Conservation (phyloP, 345 rosid species). For the Adansonia digitata region DNA sequence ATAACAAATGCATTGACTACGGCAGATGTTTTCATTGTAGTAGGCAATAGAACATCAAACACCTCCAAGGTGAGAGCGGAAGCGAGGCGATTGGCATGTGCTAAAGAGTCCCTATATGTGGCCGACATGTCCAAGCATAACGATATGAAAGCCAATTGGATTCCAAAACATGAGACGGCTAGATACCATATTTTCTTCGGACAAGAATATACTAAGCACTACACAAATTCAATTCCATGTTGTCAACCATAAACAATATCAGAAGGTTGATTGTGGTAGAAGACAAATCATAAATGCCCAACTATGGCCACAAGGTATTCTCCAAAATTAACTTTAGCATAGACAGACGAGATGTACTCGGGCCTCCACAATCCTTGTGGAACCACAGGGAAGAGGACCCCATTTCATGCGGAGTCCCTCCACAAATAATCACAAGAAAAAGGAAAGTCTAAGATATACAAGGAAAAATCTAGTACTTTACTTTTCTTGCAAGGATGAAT, state of each 20-base stretch:
- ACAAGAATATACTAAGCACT: conserved; percentile 25
- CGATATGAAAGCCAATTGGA: not conserved
- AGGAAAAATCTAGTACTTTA: conserved; percentile 19
- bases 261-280: conserved; percentile 8
- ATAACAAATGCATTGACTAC: no score
- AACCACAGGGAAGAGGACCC: conserved; percentile 14
- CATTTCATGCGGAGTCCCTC: conserved; percentile 15
- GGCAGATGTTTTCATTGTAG: no score
- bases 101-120: no score
- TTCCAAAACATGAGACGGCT: not conserved
- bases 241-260: conserved; percentile 21
- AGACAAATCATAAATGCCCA: not conserved
- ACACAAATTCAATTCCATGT: conserved; percentile 17
- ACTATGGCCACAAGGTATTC: conserved; percentile 20
- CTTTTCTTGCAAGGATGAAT: conserved; percentile 18
- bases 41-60: no score
- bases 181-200: not conserved
- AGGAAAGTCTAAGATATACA: conserved; percentile 24
- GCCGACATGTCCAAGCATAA: no score
- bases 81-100: no score
- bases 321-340: no score
- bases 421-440: conserved; percentile 28
- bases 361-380: conserved; percentile 2
- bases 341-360: conserved; percentile 2
- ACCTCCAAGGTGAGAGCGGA: no score